Evolutionary conservation across 352 stramenopile genomes (phyloP).

Genomic region (Saprolegnia diclina): DNA sequence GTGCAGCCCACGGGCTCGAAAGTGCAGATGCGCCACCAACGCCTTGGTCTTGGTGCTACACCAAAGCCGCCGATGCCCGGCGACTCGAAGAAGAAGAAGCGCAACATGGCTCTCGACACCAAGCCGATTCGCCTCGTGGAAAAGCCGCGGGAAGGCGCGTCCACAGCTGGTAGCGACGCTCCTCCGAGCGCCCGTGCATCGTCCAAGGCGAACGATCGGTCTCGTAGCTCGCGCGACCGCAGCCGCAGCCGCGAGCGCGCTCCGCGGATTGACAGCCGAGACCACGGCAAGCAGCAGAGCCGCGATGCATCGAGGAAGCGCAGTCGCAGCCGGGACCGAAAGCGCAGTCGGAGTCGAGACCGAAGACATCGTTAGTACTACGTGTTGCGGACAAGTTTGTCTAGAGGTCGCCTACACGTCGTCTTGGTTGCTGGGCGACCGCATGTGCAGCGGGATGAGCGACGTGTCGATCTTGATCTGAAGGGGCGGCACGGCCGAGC

Average conservation of each 20-base stretch:
- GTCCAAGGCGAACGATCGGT: background rate
- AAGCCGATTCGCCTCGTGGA: slow-evolving; percentile 8
- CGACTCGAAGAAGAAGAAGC: slow-evolving; percentile 38
- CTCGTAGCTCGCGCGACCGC: slow-evolving; percentile 26
- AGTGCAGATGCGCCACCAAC: slow-evolving; percentile 79
- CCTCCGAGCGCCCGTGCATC: too few species aligned
- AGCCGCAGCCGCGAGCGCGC: slow-evolving; percentile 29
- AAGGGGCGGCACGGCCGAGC: slow-evolving; percentile 55
- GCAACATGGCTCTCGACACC: background rate
- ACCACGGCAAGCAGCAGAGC: background rate
- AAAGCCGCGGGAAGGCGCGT: background rate
- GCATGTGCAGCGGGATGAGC: slow-evolving; percentile 35
- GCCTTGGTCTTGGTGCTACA: slow-evolving; percentile 90
- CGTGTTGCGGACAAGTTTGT: too few species aligned
- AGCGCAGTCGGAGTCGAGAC: slow-evolving; percentile 34
- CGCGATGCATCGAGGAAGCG: slow-evolving; percentile 27
- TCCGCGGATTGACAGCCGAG: background rate
- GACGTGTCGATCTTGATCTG: slow-evolving; percentile 64
- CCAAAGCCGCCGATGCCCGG: slow-evolving; percentile 50
- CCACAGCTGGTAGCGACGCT: background rate
- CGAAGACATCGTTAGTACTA: slow-evolving; percentile 19
- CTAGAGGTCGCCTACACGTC: slow-evolving; percentile 23
- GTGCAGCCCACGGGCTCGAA: slow-evolving; percentile 33
- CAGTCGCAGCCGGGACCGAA: slow-evolving; percentile 32
- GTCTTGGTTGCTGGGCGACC: slow-evolving; percentile 25